Base-by-base conservation (phyloP, 2,329 filamentous ascomycete genomes). In the Pyricularia sp. region DNA sequence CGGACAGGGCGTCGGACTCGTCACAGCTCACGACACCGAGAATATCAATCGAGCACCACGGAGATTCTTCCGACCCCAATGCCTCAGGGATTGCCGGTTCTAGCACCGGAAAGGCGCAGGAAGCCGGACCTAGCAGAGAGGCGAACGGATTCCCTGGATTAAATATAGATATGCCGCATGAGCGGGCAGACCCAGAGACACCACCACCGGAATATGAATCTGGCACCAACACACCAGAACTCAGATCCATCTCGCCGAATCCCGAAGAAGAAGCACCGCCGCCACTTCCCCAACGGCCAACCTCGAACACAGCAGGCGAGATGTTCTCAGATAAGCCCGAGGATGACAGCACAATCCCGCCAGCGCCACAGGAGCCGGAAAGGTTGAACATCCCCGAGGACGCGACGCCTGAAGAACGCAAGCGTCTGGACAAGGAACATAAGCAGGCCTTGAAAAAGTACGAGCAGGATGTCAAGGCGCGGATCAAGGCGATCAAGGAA, bases 351-450 rank as follows among this genome's bases (percentile, higher is more conserved):
- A 73, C 79, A 0, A 79, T 86, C 42, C 82, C 83, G 2, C 77
- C 82, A 10, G 73, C 84, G 3, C 90, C 90, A 0, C 71, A 79
- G 5, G 81, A 85, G 66, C 88, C 88, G 1, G 74, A 81, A 1
- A 78, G 81, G 2, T 84, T 90, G 1, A 84, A 93, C 72, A 76
- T 89, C 1, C 80, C 82, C 64, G 79, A 82, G 65, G 89, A 87
- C 75, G 79, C 83, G 1, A 88, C 92, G 77, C 90, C 90, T 73
- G 85, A 87, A 7, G 81, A 86, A 31, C 86, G 87, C 10, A 92
- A 91, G 73, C 83, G 88, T 59, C 90, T 88, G 1, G 88, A 92
- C 73, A 91, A 89, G 69, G 89, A 92, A 73, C 83, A 88, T 69
- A 86, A 86, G 67, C 83, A 85, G 14, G 81, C 82, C 0, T 81